Evolutionary conservation across 495 filamentous ascomycete species (phyloP), one percentile per base, ranked within the genome.

Genomic region (Alectoria sarmentosa): DNA sequence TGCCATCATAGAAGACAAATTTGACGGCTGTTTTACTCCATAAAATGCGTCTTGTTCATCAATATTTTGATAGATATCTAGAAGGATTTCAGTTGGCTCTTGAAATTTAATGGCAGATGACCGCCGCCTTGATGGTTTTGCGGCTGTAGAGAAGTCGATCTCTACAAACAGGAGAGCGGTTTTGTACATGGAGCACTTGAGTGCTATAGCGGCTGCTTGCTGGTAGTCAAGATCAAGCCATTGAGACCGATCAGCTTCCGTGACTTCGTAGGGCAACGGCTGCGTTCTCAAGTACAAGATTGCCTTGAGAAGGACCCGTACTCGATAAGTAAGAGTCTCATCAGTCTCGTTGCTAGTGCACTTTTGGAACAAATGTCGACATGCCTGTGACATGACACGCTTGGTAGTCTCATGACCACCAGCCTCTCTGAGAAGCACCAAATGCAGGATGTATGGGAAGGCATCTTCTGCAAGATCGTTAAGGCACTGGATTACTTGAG

Each of bases 31-130:
- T 57, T 88, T 82, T 28, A 98, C 86, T n/a, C 94, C 94, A 70
- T 98, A 98, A 73, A 92, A 98, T 23, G 92, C 85, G 72, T 98
- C 94, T 19, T 92, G 92, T 72, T 98, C 94, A 73, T 96, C 92
- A 44, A 98, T 88, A 64, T 90, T 90, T 73, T 88, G 87, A 72
- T 91, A 98, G 3, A 98, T 89, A 13, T 83, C 77, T 64, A 96
- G 81, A 10, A 97, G 73, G 23, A 94, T 78, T 13, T 88, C 83
- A 15, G 81, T 77, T 21, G 89, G 83, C 34, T 87, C 78, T 46
- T 81, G 75, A 30, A 83, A 78, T 67, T 79, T 84, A 42, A 78
- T 70, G 21, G 83, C 73, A 21, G 88, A 91, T 30, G 88, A 87
- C 39, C 91, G 83, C 60, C 91, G 83, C 61, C 91, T 84, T 62